Evolutionary conservation across 2,329 filamentous ascomycete species (phyloP).

Genomic region (Botrytis paeoniae): DNA sequence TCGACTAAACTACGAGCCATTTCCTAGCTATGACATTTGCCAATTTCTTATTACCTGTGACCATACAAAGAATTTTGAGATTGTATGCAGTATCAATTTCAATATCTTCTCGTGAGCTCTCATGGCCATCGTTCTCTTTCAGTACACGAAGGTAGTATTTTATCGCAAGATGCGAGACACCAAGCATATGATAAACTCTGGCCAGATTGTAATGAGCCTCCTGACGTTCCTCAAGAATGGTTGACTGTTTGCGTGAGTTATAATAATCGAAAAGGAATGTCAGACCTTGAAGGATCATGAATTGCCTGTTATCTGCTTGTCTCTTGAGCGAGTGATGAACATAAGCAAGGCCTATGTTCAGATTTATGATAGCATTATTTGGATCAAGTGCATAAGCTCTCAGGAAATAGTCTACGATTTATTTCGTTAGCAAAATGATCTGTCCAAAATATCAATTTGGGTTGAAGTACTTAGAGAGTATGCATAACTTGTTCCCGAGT

Average conservation of each 20-base stretch:
- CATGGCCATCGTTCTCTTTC: conserved; percentile 37
- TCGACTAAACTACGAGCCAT: conserved; percentile 46
- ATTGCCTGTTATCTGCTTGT: conserved; percentile 86
- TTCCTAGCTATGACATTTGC: conserved; percentile 59
- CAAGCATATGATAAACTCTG: conserved; percentile 71
- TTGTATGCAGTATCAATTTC: conserved; percentile 72
- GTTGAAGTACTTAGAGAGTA: conserved; percentile 66
- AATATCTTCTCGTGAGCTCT: conserved; percentile 51
- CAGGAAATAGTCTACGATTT: conserved; percentile 72
- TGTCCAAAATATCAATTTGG: not conserved
- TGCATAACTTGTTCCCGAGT: conserved; percentile 76
- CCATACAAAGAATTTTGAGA: conserved; percentile 63
- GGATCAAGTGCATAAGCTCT: conserved; percentile 72
- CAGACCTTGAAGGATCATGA: conserved; percentile 79
- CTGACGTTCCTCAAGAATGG: conserved; percentile 50
- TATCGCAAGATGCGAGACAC: conserved; percentile 68
- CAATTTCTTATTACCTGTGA: conserved; percentile 59
- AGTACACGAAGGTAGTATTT: conserved; percentile 61
- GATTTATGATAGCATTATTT: conserved; percentile 71
- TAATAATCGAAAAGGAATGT: conserved; percentile 77
- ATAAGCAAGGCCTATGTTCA: conserved; percentile 80
- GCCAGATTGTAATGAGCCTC: conserved; percentile 83
- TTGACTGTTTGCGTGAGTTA: conserved; percentile 48
- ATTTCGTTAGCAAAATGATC: conserved; percentile 1
- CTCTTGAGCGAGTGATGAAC: conserved; percentile 87